Evolutionary conservation across 192 early-diverging fungal genomes (phyloP).

Genomic region (Pilobolus umbonatus): DNA sequence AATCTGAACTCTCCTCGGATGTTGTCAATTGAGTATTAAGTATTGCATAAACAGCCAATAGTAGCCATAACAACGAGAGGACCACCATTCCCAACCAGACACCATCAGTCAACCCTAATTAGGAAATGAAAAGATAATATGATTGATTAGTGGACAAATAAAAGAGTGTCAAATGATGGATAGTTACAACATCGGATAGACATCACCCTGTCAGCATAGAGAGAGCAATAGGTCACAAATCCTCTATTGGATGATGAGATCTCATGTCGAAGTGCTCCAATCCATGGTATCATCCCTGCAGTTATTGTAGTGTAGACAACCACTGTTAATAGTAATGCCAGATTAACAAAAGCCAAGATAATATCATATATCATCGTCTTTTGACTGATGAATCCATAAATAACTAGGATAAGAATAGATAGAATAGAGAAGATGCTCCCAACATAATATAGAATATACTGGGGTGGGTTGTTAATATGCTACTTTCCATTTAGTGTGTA

Average conservation of each 20-base stretch:
- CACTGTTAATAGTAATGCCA: constrained; percentile 1
- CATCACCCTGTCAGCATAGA: background rate
- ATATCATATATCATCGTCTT: background rate
- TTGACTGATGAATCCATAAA: background rate
- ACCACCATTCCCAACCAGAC: constrained; percentile 10
- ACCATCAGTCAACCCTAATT: constrained; percentile 11
- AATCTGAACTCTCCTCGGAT: no score
- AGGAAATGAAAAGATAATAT: background rate
- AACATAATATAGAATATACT: constrained; percentile 20
- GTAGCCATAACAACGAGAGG: constrained; percentile 2
- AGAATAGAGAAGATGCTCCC: constrained; percentile 4
- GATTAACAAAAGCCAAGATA: background rate
- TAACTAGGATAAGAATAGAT: background rate
- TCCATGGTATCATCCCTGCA: constrained; percentile 6
- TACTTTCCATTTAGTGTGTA: background rate
- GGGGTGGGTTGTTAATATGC: background rate
- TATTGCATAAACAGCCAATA: constrained; percentile 11
- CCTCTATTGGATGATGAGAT: background rate
- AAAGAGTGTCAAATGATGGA: background rate
- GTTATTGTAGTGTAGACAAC: constrained; percentile 5
- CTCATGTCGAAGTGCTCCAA: background rate
- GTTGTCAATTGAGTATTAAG: no score
- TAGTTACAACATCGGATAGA: constrained; percentile 13
- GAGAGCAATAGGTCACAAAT: constrained; percentile 4
- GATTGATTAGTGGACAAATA: background rate